A percentile compares a stretch with the other conserved stretches of the same genome.
Conservation (phyloP, 2,329 filamentous ascomycete species). For the Cladorrhinum sp. region DNA sequence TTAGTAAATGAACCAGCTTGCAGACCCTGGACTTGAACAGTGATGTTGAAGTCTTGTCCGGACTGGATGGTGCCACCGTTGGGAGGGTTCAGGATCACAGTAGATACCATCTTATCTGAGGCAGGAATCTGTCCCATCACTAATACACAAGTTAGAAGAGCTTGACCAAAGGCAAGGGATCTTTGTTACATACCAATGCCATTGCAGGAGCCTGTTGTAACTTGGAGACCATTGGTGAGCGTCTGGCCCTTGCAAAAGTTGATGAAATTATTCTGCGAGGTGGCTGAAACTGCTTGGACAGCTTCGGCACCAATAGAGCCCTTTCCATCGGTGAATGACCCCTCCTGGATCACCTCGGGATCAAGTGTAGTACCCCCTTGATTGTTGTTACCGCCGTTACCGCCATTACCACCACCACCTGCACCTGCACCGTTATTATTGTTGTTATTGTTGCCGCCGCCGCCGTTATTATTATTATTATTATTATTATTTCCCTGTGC, state of each 20-base stretch:
- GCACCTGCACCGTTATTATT: neutral
- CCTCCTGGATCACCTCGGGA: slow-evolving; percentile 31
- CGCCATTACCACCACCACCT: slow-evolving; percentile 4
- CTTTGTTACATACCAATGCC: slow-evolving; percentile 48
- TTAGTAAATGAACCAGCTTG: slow-evolving; percentile 58
- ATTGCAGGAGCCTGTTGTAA: slow-evolving; percentile 59
- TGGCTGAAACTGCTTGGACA: slow-evolving; percentile 30
- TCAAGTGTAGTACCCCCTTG: slow-evolving; percentile 15
- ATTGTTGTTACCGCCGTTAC: neutral
- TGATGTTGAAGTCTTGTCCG: slow-evolving; percentile 51
- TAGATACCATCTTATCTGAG: slow-evolving; percentile 54
- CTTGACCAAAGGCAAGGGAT: neutral
- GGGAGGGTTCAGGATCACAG: slow-evolving; percentile 49
- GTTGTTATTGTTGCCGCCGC: neutral
- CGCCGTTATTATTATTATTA: neutral
- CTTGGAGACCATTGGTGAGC: slow-evolving; percentile 60
- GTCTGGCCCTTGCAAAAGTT: slow-evolving; percentile 56
- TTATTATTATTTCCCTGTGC: slow-evolving; percentile 15
- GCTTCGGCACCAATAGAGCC: slow-evolving; percentile 32
- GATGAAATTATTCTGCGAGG: slow-evolving; percentile 55
- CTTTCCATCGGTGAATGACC: slow-evolving; percentile 35
- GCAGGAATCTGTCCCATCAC: slow-evolving; percentile 59
- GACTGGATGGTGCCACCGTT: slow-evolving; percentile 46
- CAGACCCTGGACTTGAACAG: slow-evolving; percentile 52
- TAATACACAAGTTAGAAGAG: slow-evolving; percentile 24